Evolutionary conservation across 108 stramenopile genomes (phyloP), one percentile per base, ranked within the genome.

Genomic region (Cyclotella choctawhatcheeana): DNA sequence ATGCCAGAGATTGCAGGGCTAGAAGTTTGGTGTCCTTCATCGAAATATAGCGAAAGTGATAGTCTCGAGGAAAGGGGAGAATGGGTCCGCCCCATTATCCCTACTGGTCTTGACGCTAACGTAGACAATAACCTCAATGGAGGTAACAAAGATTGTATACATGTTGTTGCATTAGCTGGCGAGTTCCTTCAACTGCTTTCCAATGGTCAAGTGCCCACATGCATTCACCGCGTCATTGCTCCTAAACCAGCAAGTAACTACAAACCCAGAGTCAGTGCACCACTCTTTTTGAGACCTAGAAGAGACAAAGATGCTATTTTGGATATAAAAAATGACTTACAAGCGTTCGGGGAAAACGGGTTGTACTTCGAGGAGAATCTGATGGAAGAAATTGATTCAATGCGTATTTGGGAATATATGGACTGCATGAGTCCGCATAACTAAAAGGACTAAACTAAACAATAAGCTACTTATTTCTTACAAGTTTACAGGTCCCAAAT

Each of bases 21-120:
- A 22, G 79, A 80, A 44, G 79, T 80, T 32, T 80, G 79, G 79
- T 80, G 79, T 45, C 79, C 79, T 53, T 70, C 73, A 12, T 61
- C 20, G 20, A 35, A 53, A 8, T 1, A 51, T 43, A 35, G 27
- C 1, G 31, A 47, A 14, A 44, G 29, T 18, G 35, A 44, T 27
- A 62, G 43, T 20, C 20, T 55, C n/a, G 33, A 27, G 3, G 7
- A n/a, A 20, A 58, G 67, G 20, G 79, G 79, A 3, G 79, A 80
- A 40, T 80, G 79, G 79, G 79, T 80, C 10, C 74, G 79, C 20
- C 79, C 74, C 22, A 52, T 45, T 26, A 37, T 40, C 27, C 79
- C 79, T 26, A 26, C 35, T 13, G 35, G 3, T 7, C 20, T 2
- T 14, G 55, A 56, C 2, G 2, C 3, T 20, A 22, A 26, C 33